Conservation (phyloP, 1,284 basidiomycete genomes). For the Binderoboletus segoi region DNA sequence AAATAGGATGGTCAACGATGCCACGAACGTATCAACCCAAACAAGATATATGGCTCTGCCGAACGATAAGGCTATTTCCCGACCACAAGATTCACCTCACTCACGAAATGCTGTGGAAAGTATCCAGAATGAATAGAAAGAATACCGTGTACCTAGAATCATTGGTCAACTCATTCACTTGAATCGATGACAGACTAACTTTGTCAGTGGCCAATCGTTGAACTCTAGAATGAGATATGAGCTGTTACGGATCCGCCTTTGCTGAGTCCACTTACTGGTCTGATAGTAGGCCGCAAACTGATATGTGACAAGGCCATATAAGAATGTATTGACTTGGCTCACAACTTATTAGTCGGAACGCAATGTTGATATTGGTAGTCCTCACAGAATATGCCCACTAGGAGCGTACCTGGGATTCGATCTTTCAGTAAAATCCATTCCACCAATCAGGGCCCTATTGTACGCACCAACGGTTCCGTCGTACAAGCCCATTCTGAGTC, state of each 20-base stretch:
- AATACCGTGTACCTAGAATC: not conserved
- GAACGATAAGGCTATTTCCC: not conserved
- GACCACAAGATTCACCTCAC: not conserved
- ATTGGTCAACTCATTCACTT: not conserved
- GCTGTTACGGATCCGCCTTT: not conserved
- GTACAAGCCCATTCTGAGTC: not conserved
- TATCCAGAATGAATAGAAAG: not conserved
- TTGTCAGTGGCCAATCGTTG: not conserved
- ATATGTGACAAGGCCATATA: not conserved
- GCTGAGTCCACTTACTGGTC: not conserved
- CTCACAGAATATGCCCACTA: not conserved
- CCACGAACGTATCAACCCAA: not conserved
- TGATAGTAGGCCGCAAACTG: not conserved
- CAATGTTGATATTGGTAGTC: not conserved
- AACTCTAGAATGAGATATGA: not conserved
- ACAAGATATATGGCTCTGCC: not conserved
- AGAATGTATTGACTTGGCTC: not conserved
- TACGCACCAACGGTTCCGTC: not conserved
- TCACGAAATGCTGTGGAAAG: not conserved
- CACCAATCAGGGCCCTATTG: not conserved
- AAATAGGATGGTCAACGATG: not conserved
- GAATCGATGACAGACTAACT: not conserved
- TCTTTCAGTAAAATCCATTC: not conserved
- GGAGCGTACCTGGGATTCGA: not conserved
- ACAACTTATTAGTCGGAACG: not conserved